These are phyloP conservation scores for Trypanosoma cruzi DNA, from an alignment of 208 protist genomes.

Conservation along the genomic window DNA sequence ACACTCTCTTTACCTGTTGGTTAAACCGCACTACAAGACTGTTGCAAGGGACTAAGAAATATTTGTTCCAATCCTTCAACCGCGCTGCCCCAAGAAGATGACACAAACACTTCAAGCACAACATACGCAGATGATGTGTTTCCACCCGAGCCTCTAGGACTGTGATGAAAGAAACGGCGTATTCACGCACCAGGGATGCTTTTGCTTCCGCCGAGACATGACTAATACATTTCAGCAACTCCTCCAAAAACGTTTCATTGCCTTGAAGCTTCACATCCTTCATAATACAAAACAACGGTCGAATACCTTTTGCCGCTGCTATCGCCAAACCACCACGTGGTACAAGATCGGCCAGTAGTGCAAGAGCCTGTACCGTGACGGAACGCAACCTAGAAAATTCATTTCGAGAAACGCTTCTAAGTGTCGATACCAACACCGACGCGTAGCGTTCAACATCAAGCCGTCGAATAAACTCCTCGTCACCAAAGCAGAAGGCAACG, in stretches of 20 bases:
- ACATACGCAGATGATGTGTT: slow-evolving; percentile 44
- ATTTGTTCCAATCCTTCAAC: slow-evolving; percentile 29
- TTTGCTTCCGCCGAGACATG: slow-evolving; percentile 42
- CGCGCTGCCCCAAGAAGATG: slow-evolving; percentile 36
- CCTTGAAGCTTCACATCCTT: slow-evolving; percentile 6
- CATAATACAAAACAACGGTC: slow-evolving; percentile 18
- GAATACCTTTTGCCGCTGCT: slow-evolving; percentile 26
- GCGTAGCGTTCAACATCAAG: slow-evolving; percentile 19
- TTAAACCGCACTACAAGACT: slow-evolving; percentile 15
- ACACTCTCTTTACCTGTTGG: slow-evolving; percentile 1
- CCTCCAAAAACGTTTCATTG: slow-evolving; percentile 36
- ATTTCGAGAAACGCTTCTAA: neutral
- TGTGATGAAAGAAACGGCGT: slow-evolving; percentile 31
- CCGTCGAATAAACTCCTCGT: slow-evolving; percentile 32
- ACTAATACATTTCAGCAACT: slow-evolving; percentile 68
- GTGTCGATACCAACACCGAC: slow-evolving; percentile 12
- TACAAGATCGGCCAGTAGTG: slow-evolving; percentile 63
- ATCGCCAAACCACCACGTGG: slow-evolving; percentile 49
- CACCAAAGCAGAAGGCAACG: slow-evolving; percentile 33
- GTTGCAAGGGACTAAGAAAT: slow-evolving; percentile 18
- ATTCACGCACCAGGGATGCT: slow-evolving; percentile 29
- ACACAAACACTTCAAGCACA: slow-evolving; percentile 51
- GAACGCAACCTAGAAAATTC: slow-evolving; percentile 6
- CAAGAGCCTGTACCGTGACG: slow-evolving; percentile 44
- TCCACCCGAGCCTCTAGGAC: slow-evolving; percentile 44